Base-by-base conservation (phyloP, 148 eudicot genomes). In the Arbutus unedo region DNA sequence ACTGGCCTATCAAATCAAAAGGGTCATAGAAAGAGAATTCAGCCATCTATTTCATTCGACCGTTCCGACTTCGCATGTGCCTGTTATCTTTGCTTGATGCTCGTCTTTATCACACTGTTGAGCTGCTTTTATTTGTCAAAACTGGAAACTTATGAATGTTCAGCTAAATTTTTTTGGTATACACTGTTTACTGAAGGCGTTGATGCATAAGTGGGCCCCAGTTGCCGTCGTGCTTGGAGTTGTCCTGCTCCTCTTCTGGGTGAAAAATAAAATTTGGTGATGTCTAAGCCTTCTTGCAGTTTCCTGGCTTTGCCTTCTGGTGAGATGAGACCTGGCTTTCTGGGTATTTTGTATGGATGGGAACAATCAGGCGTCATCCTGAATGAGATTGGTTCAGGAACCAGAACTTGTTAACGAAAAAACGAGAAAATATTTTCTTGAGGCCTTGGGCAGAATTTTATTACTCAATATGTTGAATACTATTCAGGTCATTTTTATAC, bases 121-220 rank as follows among this genome's bases (percentile, higher is more conserved):
- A 54, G 15, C 11, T 54, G 56, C 15, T 23, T 66, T 66, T 21
- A n/a, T 38, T 49, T 59, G 9, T 31, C 38, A 31, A 3, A 81
- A 44, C 23, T 45, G 31, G 64, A 47, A 21, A 59, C 76, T 51
- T 3, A 21, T 43, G 16, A 74, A 51, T 59, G 9, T 51, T n/a
- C 13, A 21, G 55, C 59, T 19, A 38, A 19, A 21, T 62, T 82
- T 76, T 45, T 57, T 62, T 56, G 41, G n/a, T n/a, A 0, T 76
- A 5, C 0, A 51, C 47, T 19, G 71, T 21, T 48, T 25, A 21
- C 54, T 85, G 80, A 62, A 93, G 98, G 97, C 98, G 56, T 83
- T 95, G 86, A 95, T 95, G 47, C 84, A 90, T 83, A 93, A 95
- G 84, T 95, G 97, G 95, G 97, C 97, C 5, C 98, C 98, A 4